Evolutionary conservation across 345 rosid species (phyloP).

Genomic region (Raphanus sativus): DNA sequence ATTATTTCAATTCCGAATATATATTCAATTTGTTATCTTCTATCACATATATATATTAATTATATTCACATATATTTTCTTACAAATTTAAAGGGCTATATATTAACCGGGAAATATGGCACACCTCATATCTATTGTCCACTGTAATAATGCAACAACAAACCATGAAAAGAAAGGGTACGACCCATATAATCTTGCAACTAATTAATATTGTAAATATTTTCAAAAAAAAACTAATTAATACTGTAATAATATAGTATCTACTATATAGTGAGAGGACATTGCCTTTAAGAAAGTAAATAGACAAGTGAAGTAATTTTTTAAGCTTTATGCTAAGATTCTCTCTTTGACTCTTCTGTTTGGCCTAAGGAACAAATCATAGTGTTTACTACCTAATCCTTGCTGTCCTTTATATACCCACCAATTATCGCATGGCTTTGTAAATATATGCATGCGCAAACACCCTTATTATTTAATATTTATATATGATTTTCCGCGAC

Average conservation of each 20-base stretch:
- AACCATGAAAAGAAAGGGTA: slow-evolving; percentile 2
- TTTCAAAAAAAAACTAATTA: no score
- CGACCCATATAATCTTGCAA: slow-evolving; percentile 25
- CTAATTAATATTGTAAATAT: neutral
- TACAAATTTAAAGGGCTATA: slow-evolving; percentile 20
- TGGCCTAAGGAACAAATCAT: slow-evolving; percentile 41
- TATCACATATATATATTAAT: neutral
- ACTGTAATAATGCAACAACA: slow-evolving; percentile 25
- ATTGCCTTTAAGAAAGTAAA: neutral
- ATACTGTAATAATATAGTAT: neutral
- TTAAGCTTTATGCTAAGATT: slow-evolving; percentile 41
- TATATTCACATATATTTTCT: neutral
- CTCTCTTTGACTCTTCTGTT: slow-evolving; percentile 40
- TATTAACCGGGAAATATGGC: slow-evolving; percentile 19
- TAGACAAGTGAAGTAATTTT: neutral
- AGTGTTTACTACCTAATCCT: slow-evolving; percentile 44
- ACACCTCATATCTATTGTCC: slow-evolving; percentile 27
- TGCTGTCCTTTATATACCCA: slow-evolving; percentile 41
- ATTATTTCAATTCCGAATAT: slow-evolving; percentile 11
- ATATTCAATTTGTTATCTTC: slow-evolving; percentile 29
- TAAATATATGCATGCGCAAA: slow-evolving; percentile 37
- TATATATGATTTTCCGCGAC: no score
- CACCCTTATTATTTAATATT: neutral
- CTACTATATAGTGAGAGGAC: slow-evolving; percentile 7
- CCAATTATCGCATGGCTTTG: slow-evolving; percentile 39